These are phyloP conservation scores for Candida koratica DNA, from an alignment of 805 yeast species.

Conservation along the genomic window DNA sequence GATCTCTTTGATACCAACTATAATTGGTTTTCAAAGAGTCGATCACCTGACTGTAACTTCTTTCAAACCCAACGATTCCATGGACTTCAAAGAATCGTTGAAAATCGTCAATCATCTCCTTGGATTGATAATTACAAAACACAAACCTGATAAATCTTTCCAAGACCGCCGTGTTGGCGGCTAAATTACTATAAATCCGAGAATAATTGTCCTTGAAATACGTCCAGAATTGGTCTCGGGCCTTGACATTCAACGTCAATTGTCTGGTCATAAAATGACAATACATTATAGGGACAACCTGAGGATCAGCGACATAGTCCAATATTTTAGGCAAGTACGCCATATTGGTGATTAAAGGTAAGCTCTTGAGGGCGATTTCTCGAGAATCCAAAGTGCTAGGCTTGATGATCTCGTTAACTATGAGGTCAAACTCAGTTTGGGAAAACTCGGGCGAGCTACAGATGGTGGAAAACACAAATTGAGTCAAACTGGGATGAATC, in stretches of 20 bases:
- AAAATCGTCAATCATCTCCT: constrained; percentile 29
- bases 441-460: constrained; percentile 31
- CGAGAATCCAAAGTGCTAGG: constrained; percentile 57
- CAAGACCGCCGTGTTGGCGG: constrained; percentile 48
- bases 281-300: constrained; percentile 55
- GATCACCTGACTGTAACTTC: constrained; percentile 52
- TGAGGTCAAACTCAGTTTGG: constrained; percentile 32
- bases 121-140: constrained; percentile 37
- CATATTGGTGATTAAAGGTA: constrained; percentile 44
- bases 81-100: constrained; percentile 27
- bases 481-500: constrained; percentile 44
- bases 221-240: constrained; percentile 46
- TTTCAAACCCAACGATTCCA: constrained; percentile 47
- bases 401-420: constrained; percentile 43
- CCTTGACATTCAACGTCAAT: constrained; percentile 43
- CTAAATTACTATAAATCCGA: constrained; percentile 40
- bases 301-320: constrained; percentile 37
- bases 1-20: constrained; percentile 49
- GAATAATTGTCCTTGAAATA: constrained; percentile 48
- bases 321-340: constrained; percentile 38
- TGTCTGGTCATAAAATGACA: constrained; percentile 47
- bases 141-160: constrained; percentile 44
- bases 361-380: constrained; percentile 54
- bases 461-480: constrained; percentile 42
- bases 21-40: constrained; percentile 51